A percentile compares a stretch with the other conserved stretches of the same genome.
Evolutionary conservation across 208 protist species (phyloP).

Genomic region (Leishmania braziliensis): DNA sequence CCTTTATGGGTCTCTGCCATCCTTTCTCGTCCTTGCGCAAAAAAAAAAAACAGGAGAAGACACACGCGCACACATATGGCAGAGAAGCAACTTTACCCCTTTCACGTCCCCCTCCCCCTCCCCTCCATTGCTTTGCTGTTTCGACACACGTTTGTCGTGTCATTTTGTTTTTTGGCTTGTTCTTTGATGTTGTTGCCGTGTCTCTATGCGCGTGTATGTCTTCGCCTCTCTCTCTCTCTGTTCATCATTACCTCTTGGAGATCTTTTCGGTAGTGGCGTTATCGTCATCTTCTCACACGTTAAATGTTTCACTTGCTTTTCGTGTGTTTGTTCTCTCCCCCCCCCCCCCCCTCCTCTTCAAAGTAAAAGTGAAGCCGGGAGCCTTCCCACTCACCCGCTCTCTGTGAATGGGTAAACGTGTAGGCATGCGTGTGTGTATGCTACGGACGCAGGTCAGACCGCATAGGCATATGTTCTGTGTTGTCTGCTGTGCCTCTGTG

Average conservation of each 20-base stretch:
- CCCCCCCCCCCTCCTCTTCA: not conserved
- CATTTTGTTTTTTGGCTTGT: not conserved
- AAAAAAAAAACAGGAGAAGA: not conserved
- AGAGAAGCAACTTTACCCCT: not conserved
- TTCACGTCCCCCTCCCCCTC: not conserved
- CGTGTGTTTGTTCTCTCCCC: not conserved
- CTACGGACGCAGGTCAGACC: not conserved
- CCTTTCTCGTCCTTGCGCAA: not conserved
- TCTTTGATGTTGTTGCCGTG: not conserved
- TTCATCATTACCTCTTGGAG: not conserved
- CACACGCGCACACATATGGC: not conserved
- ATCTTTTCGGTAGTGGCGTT: not conserved
- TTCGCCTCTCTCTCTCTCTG: not conserved
- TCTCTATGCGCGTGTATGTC: not conserved
- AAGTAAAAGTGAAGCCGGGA: not conserved
- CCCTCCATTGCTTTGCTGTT: not conserved
- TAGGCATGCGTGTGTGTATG: not conserved
- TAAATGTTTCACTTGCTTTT: not conserved
- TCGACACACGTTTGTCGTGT: not conserved
- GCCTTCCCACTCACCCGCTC: not conserved
- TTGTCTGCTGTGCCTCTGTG: not conserved
- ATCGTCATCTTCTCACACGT: not conserved
- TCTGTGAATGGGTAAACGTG: not conserved
- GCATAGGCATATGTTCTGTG: too few relatives aligned
- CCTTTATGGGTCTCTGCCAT: not conserved